These are phyloP conservation scores for Amanita exitialis DNA, from an alignment of 768 basidiomycete genomes.

Conservation along the genomic window DNA sequence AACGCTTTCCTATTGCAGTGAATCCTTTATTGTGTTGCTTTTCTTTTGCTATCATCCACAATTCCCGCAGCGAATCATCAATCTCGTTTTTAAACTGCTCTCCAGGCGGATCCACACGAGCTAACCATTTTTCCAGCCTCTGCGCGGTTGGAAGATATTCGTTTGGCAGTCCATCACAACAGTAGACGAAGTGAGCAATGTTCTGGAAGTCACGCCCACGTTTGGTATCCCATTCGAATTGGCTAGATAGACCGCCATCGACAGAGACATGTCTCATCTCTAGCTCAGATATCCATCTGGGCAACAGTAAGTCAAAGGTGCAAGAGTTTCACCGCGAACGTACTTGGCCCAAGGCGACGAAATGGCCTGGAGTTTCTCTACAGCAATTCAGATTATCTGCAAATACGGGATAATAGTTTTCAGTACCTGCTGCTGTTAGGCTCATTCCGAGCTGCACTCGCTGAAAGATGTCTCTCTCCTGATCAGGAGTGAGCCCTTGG, in stretches of 20 bases:
- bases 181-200: constrained; percentile 60
- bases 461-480: constrained; percentile 75
- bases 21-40: constrained; percentile 36
- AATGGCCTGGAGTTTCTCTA: constrained; percentile 77
- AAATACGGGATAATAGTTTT: background rate
- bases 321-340: constrained; percentile 7
- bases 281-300: constrained; percentile 51
- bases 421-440: constrained; percentile 58
- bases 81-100: constrained; percentile 44
- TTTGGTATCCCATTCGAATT: constrained; percentile 53
- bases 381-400: background rate
- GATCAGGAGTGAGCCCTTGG: constrained; percentile 34
- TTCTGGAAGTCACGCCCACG: constrained; percentile 74
- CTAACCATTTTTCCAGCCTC: constrained; percentile 48
- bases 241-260: constrained; percentile 46
- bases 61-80: constrained; percentile 38
- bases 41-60: constrained; percentile 42
- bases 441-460: constrained; percentile 75
- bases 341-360: constrained; percentile 56
- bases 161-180: constrained; percentile 44
- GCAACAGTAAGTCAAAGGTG: background rate
- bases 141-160: constrained; percentile 40
- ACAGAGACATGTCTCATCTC: constrained; percentile 45
- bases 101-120: constrained; percentile 29
- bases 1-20: constrained; percentile 39